These are phyloP conservation scores for Xylariaceae sp. DNA, from an alignment of 2,329 filamentous ascomycete species.

Conservation along the genomic window DNA sequence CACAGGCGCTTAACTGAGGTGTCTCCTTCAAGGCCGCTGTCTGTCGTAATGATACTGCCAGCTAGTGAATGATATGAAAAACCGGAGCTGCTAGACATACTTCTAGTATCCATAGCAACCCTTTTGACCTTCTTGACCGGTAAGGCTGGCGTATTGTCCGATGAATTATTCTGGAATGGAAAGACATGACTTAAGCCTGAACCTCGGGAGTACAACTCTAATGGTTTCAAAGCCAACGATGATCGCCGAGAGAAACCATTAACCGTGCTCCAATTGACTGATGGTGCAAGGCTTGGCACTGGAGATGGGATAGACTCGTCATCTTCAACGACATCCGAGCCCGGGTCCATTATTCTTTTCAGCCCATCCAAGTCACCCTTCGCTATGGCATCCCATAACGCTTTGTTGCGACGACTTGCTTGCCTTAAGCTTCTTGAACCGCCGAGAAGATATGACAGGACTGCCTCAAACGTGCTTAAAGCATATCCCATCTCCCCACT, in stretches of 20 bases:
- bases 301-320: conserved; percentile 38
- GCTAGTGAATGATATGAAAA: conserved; percentile 78
- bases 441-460: conserved; percentile 78
- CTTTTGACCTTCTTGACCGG: conserved; percentile 61
- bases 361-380: conserved; percentile 73
- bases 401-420: conserved; percentile 80
- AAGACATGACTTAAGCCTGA: conserved; percentile 78
- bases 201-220: conserved; percentile 52
- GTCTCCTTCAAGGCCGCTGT: conserved; percentile 75
- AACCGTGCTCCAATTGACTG: conserved; percentile 45
- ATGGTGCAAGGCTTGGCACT: conserved; percentile 42
- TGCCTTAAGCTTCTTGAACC: conserved; percentile 78
- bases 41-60: conserved; percentile 69
- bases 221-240: conserved; percentile 40
- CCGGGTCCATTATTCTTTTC: conserved; percentile 73
- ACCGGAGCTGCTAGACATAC: conserved; percentile 80
- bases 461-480: conserved; percentile 91
- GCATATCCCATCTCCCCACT: conserved; percentile 95
- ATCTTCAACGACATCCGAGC: conserved; percentile 44
- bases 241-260: conserved; percentile 43
- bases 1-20: conserved; percentile 75
- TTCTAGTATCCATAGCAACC: conserved; percentile 86
- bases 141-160: conserved; percentile 33
- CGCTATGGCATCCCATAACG: conserved; percentile 80
- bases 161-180: conserved; percentile 69